A percentile compares a stretch with the other conserved stretches of the same genome.
Evolutionary conservation across 768 basidiomycete species (phyloP).

Genomic region (Royoungia palumana): DNA sequence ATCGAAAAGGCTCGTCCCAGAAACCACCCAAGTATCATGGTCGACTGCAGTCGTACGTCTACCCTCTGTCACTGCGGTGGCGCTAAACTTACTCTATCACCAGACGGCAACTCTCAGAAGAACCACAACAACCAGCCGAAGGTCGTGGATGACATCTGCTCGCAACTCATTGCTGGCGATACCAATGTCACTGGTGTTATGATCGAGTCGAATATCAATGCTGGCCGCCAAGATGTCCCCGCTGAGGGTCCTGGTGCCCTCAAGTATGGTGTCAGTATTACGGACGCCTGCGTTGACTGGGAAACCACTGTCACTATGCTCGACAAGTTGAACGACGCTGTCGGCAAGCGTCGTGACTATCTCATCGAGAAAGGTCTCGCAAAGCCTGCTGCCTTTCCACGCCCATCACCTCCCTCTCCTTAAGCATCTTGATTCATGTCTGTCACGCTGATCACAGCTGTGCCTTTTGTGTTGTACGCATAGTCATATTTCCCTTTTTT

Average conservation of each 20-base stretch:
- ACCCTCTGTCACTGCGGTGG: not conserved
- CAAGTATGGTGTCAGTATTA: constrained; percentile 83
- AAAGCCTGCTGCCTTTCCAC: constrained; percentile 29
- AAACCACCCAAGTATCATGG: constrained; percentile 70
- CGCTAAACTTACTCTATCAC: not conserved
- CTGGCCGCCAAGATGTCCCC: constrained; percentile 89
- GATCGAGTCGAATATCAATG: constrained; percentile 94
- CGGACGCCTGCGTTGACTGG: constrained; percentile 92
- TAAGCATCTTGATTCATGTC: constrained; percentile 1
- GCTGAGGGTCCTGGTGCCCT: constrained; percentile 59
- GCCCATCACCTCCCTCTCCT: constrained; percentile 8
- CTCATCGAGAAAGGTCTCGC: constrained; percentile 25
- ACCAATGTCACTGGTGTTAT: constrained; percentile 88
- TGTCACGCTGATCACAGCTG: not conserved
- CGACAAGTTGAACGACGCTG: constrained; percentile 56
- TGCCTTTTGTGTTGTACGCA: constrained; percentile 1
- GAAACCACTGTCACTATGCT: constrained; percentile 73
- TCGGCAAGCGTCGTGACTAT: constrained; percentile 25
- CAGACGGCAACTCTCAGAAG: constrained; percentile 95
- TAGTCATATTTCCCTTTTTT: not conserved
- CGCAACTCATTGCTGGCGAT: constrained; percentile 69
- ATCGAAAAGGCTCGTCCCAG: constrained; percentile 62
- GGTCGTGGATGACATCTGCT: constrained; percentile 67
- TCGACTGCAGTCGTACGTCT: constrained; percentile 76
- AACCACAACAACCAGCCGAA: constrained; percentile 90